Evolutionary conservation across 2,329 filamentous ascomycete species (phyloP).

Genomic region (Trichophyton equinum): DNA sequence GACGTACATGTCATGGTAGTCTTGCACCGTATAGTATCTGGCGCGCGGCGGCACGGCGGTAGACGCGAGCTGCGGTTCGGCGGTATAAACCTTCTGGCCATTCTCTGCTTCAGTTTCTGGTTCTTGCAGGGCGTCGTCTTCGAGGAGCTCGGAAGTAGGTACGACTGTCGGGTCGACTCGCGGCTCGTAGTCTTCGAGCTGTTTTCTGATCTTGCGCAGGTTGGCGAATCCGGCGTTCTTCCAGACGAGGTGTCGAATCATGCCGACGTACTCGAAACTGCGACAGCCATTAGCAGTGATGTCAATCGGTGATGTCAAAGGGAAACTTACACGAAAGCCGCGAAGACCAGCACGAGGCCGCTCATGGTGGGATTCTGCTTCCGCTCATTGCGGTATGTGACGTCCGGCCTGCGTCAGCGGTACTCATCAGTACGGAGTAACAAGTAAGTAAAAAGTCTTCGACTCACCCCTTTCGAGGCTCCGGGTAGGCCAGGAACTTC

Average conservation of each 20-base stretch:
- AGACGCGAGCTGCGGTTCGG: slow-evolving; percentile 14
- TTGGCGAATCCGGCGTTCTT: slow-evolving; percentile 53
- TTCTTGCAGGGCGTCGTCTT: background rate
- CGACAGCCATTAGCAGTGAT: background rate
- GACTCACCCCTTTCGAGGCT: slow-evolving; percentile 5
- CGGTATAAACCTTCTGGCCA: background rate
- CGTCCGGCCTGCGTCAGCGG: slow-evolving; percentile 12
- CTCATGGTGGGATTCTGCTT: slow-evolving; percentile 53
- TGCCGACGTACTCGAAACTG: slow-evolving; percentile 41
- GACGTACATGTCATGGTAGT: slow-evolving; percentile 65
- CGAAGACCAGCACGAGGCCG: slow-evolving; percentile 47
- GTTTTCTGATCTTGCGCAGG: slow-evolving; percentile 40
- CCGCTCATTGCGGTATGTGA: slow-evolving; percentile 26
- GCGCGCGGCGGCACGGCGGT: slow-evolving; percentile 18
- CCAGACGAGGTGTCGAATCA: slow-evolving; percentile 53
- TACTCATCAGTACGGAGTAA: background rate
- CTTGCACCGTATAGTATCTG: slow-evolving; percentile 54
- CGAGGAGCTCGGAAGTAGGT: slow-evolving; percentile 22
- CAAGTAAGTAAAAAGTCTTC: too few relatives aligned
- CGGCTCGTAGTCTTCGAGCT: slow-evolving; percentile 42
- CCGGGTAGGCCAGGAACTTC: slow-evolving; percentile 7
- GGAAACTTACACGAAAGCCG: slow-evolving; percentile 42
- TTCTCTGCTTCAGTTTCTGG: slow-evolving; percentile 10
- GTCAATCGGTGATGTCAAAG: background rate
- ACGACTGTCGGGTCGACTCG: slow-evolving; percentile 48